A percentile compares a stretch with the other conserved stretches of the same genome.
phyloP scores from a whole-genome alignment of 73 alveolate genomes.

The Loxodes magnus region DNA sequence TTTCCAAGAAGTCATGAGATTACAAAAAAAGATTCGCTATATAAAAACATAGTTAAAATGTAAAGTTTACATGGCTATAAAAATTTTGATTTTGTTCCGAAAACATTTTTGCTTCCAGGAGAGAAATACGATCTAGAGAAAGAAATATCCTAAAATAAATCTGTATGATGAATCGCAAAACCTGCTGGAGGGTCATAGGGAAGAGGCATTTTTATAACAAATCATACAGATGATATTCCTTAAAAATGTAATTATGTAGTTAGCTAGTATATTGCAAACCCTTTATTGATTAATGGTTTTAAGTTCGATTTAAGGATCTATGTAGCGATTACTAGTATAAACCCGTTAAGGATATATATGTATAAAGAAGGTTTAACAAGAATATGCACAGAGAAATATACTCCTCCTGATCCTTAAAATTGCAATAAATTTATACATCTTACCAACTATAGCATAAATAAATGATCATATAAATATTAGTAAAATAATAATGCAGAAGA shows the following conservation, averaged over 20 bases:
- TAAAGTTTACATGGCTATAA: slow-evolving; percentile 35
- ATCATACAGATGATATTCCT: slow-evolving; percentile 43
- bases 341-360: slow-evolving; percentile 77
- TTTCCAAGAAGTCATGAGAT: slow-evolving; percentile 64
- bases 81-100: slow-evolving; percentile 53
- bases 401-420: slow-evolving; percentile 15
- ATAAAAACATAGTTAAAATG: slow-evolving; percentile 47
- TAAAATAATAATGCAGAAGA: slow-evolving; percentile 61
- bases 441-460: slow-evolving; percentile 82
- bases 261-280: slow-evolving; percentile 63
- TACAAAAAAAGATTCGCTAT: slow-evolving; percentile 51
- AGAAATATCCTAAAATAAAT: not conserved
- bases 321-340: slow-evolving; percentile 72
- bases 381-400: slow-evolving; percentile 54
- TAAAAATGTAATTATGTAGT: slow-evolving; percentile 46
- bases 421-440: slow-evolving; percentile 70
- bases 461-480: slow-evolving; percentile 61
- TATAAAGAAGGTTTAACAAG: slow-evolving; percentile 83
- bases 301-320: slow-evolving; percentile 79
- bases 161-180: slow-evolving; percentile 39
- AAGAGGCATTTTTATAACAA: slow-evolving; percentile 59
- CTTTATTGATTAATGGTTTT: slow-evolving; percentile 67
- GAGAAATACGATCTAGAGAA: slow-evolving; percentile 15
- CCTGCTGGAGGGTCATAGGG: slow-evolving; percentile 76
- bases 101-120: slow-evolving; percentile 50